A percentile compares a stretch with the other conserved stretches of the same genome.
Conservation (phyloP, 164 flowering plant species). For the Chloranthus sessilifolius region DNA sequence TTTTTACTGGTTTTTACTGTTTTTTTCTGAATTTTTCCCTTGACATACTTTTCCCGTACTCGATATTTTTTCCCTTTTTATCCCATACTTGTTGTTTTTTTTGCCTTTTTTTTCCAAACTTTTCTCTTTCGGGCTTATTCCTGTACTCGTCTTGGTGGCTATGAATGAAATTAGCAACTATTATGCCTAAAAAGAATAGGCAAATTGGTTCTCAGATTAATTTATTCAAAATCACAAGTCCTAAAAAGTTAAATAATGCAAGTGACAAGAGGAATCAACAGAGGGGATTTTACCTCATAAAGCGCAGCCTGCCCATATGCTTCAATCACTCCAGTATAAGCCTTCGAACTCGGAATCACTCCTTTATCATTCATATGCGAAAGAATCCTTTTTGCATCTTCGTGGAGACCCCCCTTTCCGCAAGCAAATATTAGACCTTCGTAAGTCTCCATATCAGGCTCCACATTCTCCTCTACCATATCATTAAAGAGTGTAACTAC, state of each 20-base stretch:
- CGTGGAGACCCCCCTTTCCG: constrained; percentile 94
- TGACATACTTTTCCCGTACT: too few species aligned
- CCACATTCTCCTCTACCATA: constrained; percentile 93
- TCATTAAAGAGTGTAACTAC: constrained; percentile 94
- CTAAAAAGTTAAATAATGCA: background rate
- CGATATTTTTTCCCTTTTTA: too few species aligned
- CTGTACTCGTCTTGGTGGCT: too few species aligned
- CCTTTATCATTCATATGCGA: constrained; percentile 65
- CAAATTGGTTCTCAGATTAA: background rate
- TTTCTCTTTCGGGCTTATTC: too few species aligned
- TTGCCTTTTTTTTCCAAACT: too few species aligned
- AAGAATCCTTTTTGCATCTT: constrained; percentile 68
- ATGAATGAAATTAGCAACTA: too few species aligned
- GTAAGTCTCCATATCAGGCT: constrained; percentile 92
- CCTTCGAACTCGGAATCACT: constrained; percentile 78
- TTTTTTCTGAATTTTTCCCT: too few species aligned
- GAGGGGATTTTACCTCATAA: constrained; percentile 38
- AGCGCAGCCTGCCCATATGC: constrained; percentile 90
- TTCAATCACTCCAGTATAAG: constrained; percentile 76
- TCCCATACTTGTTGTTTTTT: too few species aligned
- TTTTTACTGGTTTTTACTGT: too few species aligned
- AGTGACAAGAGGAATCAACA: background rate
- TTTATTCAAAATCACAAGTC: background rate
- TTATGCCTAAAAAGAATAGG: background rate
- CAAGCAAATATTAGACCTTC: constrained; percentile 87